Evolutionary conservation across 768 basidiomycete species (phyloP).

Genomic region (Hemileccinum rubropunctum): DNA sequence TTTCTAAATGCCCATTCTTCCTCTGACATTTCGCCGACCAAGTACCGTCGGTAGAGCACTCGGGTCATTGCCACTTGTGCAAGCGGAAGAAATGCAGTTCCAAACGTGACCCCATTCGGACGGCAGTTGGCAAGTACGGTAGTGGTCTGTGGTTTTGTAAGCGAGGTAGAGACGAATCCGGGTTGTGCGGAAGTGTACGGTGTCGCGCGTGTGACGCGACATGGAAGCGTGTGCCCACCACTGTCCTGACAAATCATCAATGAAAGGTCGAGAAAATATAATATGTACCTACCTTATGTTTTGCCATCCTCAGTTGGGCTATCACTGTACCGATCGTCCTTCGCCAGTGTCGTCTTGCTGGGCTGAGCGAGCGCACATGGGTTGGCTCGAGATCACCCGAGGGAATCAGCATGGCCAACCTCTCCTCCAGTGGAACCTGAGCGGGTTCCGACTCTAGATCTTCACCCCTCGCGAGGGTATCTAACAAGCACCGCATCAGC

Average conservation of each 20-base stretch:
- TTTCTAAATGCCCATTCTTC: slow-evolving; percentile 54
- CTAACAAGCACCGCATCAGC: slow-evolving; percentile 45
- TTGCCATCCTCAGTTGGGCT: slow-evolving; percentile 29
- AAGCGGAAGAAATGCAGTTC: slow-evolving; percentile 47
- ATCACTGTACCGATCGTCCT: slow-evolving; percentile 42
- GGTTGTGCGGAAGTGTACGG: slow-evolving; percentile 37
- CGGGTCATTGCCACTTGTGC: slow-evolving; percentile 54
- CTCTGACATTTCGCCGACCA: slow-evolving; percentile 44
- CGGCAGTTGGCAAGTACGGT: slow-evolving; percentile 40
- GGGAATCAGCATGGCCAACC: slow-evolving; percentile 18
- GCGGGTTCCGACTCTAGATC: not conserved
- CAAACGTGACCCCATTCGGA: slow-evolving; percentile 44
- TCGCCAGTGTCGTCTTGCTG: slow-evolving; percentile 44
- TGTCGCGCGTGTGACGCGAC: slow-evolving; percentile 38
- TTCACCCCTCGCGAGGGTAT: slow-evolving; percentile 31
- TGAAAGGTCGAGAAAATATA: not conserved
- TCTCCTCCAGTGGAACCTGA: slow-evolving; percentile 27
- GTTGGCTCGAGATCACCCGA: slow-evolving; percentile 38
- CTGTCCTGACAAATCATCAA: slow-evolving; percentile 32
- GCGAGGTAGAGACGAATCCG: slow-evolving; percentile 15
- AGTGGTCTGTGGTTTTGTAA: slow-evolving; percentile 31
- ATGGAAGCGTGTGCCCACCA: slow-evolving; percentile 53
- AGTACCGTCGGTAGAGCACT: slow-evolving; percentile 44
- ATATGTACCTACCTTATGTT: slow-evolving; percentile 34
- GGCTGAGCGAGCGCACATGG: slow-evolving; percentile 26